Evolutionary conservation across 257 asterid genomes (phyloP).

Genomic region (Fraxinus cuspidata): DNA sequence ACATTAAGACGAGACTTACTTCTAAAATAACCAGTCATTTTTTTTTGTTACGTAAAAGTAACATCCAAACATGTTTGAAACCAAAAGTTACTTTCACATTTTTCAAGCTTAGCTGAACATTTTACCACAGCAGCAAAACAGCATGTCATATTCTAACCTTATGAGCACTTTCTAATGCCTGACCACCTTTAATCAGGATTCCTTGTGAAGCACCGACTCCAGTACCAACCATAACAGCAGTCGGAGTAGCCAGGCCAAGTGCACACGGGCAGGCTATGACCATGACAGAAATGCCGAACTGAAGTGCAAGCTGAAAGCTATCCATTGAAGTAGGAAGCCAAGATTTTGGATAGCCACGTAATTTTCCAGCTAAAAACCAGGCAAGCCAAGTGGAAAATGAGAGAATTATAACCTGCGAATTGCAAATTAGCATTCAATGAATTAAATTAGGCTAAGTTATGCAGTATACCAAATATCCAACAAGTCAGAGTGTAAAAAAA

Average conservation of each 20-base stretch:
- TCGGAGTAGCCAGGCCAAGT: conserved; percentile 87
- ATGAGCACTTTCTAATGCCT: conserved; percentile 78
- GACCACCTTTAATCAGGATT: conserved; percentile 88
- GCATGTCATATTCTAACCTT: conserved; percentile 44
- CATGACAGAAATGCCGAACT: conserved; percentile 90
- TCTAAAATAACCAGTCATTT: neutral
- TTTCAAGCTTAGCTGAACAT: neutral
- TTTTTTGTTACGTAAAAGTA: neutral
- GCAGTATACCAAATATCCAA: neutral
- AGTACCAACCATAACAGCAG: conserved; percentile 91
- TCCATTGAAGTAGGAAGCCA: conserved; percentile 82
- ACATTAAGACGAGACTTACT: neutral
- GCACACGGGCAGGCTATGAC: conserved; percentile 94
- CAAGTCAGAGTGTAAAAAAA: neutral
- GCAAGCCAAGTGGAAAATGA: conserved; percentile 65
- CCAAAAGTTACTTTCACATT: neutral
- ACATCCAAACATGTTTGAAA: neutral
- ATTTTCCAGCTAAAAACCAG: conserved; percentile 71
- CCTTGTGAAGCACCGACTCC: conserved; percentile 87
- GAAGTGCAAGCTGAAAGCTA: conserved; percentile 79
- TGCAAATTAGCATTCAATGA: neutral
- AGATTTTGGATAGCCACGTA: conserved; percentile 55
- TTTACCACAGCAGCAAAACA: neutral
- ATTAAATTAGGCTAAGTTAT: conserved; percentile 3
- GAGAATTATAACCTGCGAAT: conserved; percentile 52